These are phyloP conservation scores for Jaapia argillacea DNA, from an alignment of 768 basidiomycete genomes.

Conservation along the genomic window DNA sequence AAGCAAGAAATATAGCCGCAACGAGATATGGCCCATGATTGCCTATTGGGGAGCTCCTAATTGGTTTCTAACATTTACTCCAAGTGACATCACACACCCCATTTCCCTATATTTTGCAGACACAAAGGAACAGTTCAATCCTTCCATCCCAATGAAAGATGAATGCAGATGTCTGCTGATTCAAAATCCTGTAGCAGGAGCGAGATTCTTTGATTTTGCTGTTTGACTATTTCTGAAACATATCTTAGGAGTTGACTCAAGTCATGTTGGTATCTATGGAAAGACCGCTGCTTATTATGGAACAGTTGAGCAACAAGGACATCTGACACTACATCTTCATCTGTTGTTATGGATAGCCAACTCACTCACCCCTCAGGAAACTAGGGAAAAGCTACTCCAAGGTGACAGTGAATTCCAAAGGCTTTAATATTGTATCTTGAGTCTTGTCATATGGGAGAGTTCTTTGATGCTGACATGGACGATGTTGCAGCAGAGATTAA, in stretches of 20 bases:
- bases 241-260: background rate
- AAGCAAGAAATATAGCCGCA: constrained; percentile 6
- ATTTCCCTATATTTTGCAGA: constrained; percentile 10
- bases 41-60: constrained; percentile 7
- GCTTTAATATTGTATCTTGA: background rate
- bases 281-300: constrained; percentile 24
- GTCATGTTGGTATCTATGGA: constrained; percentile 15
- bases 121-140: background rate
- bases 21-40: constrained; percentile 12
- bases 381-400: constrained; percentile 2
- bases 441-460: background rate
- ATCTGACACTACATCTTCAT: constrained; percentile 28
- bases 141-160: background rate
- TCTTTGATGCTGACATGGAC: background rate
- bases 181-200: constrained; percentile 2
- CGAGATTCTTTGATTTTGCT: constrained; percentile 4
- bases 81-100: constrained; percentile 11
- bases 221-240: constrained; percentile 1
- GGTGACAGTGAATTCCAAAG: background rate
- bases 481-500: background rate
- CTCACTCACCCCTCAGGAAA: constrained; percentile 3
- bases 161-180: constrained; percentile 3
- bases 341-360: constrained; percentile 23
- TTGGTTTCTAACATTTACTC: constrained; percentile 15
- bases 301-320: constrained; percentile 29